Conservation (phyloP, 1,284 basidiomycete genomes). For the Somion occarium region DNA sequence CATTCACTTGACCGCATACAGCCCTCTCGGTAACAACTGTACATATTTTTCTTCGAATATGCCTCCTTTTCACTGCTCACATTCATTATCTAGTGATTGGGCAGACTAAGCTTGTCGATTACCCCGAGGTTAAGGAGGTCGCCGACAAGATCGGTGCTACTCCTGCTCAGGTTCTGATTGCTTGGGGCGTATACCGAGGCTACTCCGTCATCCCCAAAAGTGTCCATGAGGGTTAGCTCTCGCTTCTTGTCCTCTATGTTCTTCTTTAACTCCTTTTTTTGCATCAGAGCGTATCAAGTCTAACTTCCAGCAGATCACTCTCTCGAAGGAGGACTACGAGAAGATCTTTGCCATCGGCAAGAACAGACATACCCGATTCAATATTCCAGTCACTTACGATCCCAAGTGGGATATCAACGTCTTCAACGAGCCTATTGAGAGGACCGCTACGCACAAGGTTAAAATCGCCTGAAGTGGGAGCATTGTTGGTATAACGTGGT, state of each 20-base stretch:
- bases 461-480: conserved; percentile 35
- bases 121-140: conserved; percentile 58
- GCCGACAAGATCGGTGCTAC: conserved; percentile 37
- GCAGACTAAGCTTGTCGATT: conserved; percentile 57
- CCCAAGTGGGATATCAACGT: conserved; percentile 67
- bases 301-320: conserved; percentile 53
- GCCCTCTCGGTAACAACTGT: conserved; percentile 80
- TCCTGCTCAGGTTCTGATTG: conserved; percentile 48
- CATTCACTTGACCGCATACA: conserved; percentile 83
- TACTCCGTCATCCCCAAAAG: conserved; percentile 50
- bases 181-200: conserved; percentile 41
- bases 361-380: conserved; percentile 52
- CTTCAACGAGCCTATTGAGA: conserved; percentile 62
- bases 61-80: not conserved
- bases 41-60: conserved; percentile 18
- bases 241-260: not conserved
- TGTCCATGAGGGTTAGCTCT: conserved; percentile 33
- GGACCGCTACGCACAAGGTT: conserved; percentile 40
- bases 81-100: conserved; percentile 38
- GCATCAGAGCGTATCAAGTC: conserved; percentile 38
- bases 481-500: too few relatives aligned
- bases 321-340: conserved; percentile 47
- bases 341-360: conserved; percentile 46
- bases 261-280: not conserved
- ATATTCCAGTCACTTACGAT: conserved; percentile 58